Evolutionary conservation across 805 yeast species (phyloP).

Genomic region (Debaryomyces maramus): DNA sequence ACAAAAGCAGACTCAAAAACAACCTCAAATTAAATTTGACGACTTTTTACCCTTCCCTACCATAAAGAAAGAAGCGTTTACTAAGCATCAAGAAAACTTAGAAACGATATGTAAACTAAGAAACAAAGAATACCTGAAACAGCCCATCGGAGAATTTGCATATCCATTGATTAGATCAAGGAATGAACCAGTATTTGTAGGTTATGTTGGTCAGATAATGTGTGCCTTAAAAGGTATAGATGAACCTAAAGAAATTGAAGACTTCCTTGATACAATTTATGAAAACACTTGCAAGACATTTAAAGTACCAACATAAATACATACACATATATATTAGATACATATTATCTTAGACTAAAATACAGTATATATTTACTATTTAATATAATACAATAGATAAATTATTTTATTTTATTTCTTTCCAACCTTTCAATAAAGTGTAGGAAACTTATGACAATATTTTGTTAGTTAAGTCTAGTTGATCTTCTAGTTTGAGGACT

Average conservation of each 20-base stretch:
- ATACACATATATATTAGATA: neutral
- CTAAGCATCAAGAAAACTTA: conserved; percentile 26
- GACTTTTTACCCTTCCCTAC: conserved; percentile 60
- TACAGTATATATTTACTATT: conserved; percentile 8
- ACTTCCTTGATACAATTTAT: conserved; percentile 36
- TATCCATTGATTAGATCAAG: conserved; percentile 71
- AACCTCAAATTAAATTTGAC: conserved; percentile 30
- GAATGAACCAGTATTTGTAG: conserved; percentile 89
- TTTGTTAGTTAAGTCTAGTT: too few relatives aligned
- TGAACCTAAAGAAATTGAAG: conserved; percentile 27
- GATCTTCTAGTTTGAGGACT: too few relatives aligned
- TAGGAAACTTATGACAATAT: too few relatives aligned
- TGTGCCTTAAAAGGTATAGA: conserved; percentile 30
- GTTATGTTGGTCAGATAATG: conserved; percentile 65
- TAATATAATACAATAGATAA: conserved; percentile 5
- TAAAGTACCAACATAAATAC: conserved; percentile 7
- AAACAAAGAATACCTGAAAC: conserved; percentile 6
- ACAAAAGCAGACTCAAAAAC: conserved; percentile 15
- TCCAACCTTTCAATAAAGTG: too few relatives aligned
- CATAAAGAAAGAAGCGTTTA: conserved; percentile 63
- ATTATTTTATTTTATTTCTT: conserved; percentile 1
- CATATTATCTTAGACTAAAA: conserved; percentile 4
- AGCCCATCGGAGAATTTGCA: conserved; percentile 24
- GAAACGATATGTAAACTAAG: conserved; percentile 7
- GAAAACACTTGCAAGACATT: conserved; percentile 36